Conservation (phyloP, 2,329 filamentous ascomycete species). For the Colletotrichum tofieldiae region DNA sequence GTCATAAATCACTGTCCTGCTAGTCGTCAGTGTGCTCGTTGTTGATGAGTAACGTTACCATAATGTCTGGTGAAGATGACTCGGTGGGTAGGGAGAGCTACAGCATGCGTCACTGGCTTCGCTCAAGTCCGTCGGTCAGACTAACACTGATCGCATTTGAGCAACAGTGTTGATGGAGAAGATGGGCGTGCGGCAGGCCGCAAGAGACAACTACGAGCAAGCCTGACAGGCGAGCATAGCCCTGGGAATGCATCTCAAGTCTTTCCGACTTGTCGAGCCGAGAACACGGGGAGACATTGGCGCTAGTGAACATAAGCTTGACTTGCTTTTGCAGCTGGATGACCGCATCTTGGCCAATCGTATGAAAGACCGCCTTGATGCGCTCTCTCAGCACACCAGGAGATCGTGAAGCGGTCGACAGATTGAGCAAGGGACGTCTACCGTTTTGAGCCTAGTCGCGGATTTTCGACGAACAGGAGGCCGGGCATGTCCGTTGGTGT, state of each 20-base stretch:
- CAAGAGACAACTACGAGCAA: not conserved
- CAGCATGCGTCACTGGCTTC: constrained; percentile 11
- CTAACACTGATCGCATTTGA: not conserved
- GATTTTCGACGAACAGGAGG: constrained; percentile 7
- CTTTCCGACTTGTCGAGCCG: constrained; percentile 9
- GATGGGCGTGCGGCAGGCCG: not conserved
- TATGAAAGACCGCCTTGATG: constrained; percentile 7
- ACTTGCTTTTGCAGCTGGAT: constrained; percentile 16
- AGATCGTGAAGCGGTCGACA: not conserved
- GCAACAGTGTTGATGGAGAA: not conserved
- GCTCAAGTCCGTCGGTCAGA: constrained; percentile 32
- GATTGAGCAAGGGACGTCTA: constrained; percentile 7
- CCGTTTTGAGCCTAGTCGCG: constrained; percentile 4
- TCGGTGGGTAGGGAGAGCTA: not conserved
- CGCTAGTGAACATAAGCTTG: constrained; percentile 29
- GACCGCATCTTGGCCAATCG: constrained; percentile 24
- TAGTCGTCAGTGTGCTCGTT: not conserved
- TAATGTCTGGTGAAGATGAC: not conserved
- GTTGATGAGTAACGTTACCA: constrained; percentile 27
- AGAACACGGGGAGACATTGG: not conserved
- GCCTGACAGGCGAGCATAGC: constrained; percentile 7
- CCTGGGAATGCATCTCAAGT: not conserved
- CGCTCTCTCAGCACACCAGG: not conserved
- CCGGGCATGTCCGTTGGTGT: constrained; percentile 3
- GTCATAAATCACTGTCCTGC: not conserved